A percentile compares a stretch with the other conserved stretches of the same genome.
These are phyloP conservation scores for Astraeus odoratus DNA, from an alignment of 768 basidiomycete genomes.

Conservation along the genomic window DNA sequence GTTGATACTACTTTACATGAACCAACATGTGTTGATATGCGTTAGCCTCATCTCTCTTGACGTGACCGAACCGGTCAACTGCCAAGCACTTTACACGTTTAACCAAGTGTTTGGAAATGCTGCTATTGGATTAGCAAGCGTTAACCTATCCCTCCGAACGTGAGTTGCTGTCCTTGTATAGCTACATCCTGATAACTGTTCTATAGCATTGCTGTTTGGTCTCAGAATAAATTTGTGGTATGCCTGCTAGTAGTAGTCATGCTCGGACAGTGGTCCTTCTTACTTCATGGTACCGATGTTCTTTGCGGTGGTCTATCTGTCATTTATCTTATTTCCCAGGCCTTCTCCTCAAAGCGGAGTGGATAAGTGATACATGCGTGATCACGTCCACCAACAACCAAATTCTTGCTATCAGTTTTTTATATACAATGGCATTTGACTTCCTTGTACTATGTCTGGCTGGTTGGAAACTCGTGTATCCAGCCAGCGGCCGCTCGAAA, in stretches of 20 bases:
- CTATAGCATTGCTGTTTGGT: conserved; percentile 65
- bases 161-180: conserved; percentile 25
- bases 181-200: neutral
- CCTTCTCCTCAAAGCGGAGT: conserved; percentile 52
- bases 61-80: conserved; percentile 52
- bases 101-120: conserved; percentile 61
- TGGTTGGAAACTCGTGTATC: conserved; percentile 50
- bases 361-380: conserved; percentile 45
- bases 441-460: conserved; percentile 55
- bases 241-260: conserved; percentile 48
- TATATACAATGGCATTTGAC: conserved; percentile 72
- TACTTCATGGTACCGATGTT: conserved; percentile 48
- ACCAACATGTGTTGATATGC: neutral
- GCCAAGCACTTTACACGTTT: conserved; percentile 64
- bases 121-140: conserved; percentile 61
- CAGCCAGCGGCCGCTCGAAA: conserved; percentile 41
- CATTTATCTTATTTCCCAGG: conserved; percentile 28
- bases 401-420: conserved; percentile 59
- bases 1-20: neutral
- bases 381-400: conserved; percentile 54
- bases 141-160: conserved; percentile 67
- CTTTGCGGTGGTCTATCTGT: neutral
- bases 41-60: conserved; percentile 51
- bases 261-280: conserved; percentile 65
- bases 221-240: conserved; percentile 47